These are phyloP conservation scores for Beauveria caledonica DNA, from an alignment of 2,329 filamentous ascomycete species.

Conservation along the genomic window DNA sequence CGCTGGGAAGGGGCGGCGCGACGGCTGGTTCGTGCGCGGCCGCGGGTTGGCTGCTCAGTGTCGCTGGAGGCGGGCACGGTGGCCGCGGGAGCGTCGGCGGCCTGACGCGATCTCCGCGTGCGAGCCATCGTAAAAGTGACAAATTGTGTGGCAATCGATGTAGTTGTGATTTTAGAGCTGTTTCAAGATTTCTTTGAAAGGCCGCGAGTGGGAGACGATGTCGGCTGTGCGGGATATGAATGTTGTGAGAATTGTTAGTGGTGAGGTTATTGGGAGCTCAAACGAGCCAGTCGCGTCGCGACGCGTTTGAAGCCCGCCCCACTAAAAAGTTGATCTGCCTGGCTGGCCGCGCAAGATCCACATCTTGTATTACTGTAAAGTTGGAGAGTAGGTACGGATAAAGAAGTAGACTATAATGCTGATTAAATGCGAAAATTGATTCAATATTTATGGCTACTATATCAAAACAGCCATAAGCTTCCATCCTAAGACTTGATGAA, in stretches of 20 bases:
- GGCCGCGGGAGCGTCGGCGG: constrained; percentile 15
- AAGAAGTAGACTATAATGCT: too few species aligned
- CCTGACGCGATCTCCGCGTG: constrained; percentile 24
- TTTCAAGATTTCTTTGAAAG: background rate
- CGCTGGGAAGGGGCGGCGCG: background rate
- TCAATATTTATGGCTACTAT: too few species aligned
- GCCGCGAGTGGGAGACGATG: background rate
- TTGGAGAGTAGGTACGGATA: too few species aligned
- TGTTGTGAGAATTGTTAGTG: background rate
- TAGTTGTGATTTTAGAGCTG: background rate
- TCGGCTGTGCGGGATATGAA: background rate
- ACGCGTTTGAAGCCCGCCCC: constrained; percentile 1
- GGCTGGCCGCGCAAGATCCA: too few species aligned
- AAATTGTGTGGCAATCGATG: background rate
- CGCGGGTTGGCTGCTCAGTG: constrained; percentile 19
- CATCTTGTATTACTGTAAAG: too few species aligned
- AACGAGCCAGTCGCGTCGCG: constrained; percentile 6
- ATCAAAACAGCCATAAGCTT: too few species aligned
- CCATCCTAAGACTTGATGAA: background rate
- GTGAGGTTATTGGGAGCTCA: background rate
- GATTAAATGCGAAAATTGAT: too few species aligned
- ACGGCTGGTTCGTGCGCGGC: constrained; percentile 15
- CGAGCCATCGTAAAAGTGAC: constrained; percentile 20
- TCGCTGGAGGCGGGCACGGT: constrained; percentile 10
- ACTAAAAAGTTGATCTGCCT: constrained; percentile 4